phyloP scores from a whole-genome alignment of 352 stramenopile genomes.

The Hyaloperonospora arabidopsidis region DNA sequence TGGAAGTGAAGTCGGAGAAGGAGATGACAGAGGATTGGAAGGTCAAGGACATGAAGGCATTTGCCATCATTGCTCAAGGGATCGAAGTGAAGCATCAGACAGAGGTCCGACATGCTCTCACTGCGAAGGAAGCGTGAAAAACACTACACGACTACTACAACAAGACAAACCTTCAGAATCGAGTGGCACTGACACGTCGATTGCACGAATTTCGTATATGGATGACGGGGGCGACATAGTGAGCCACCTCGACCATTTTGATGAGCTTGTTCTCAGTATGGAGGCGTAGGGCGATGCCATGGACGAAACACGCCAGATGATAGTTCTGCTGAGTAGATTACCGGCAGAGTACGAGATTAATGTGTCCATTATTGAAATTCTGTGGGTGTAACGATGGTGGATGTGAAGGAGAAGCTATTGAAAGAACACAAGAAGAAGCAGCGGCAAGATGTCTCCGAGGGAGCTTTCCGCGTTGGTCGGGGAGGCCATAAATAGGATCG shows the following conservation, averaged over 20 bases:
- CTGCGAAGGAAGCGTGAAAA: not conserved
- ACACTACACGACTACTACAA: not conserved
- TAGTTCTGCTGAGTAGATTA: not conserved
- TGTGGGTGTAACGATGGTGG: not conserved
- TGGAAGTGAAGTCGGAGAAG: not conserved
- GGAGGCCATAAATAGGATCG: too few relatives aligned
- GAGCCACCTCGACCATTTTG: not conserved
- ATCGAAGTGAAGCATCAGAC: not conserved
- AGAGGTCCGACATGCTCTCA: not conserved
- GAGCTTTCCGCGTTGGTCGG: not conserved
- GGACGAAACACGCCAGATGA: not conserved
- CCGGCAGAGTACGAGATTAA: not conserved
- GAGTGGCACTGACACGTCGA: not conserved
- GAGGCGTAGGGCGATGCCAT: not conserved
- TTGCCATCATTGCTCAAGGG: not conserved
- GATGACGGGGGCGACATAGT: not conserved
- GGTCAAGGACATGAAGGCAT: not conserved
- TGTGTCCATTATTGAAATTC: not conserved
- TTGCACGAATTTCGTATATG: not conserved
- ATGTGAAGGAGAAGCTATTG: conserved; percentile 1
- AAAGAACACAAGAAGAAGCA: conserved; percentile 1
- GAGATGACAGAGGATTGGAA: conserved; percentile 1
- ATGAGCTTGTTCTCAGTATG: not conserved
- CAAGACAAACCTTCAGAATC: not conserved
- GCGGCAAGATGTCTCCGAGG: not conserved